Base-by-base conservation (phyloP, 202 grass and related monocot genomes). In the Elaeis oleifera region DNA sequence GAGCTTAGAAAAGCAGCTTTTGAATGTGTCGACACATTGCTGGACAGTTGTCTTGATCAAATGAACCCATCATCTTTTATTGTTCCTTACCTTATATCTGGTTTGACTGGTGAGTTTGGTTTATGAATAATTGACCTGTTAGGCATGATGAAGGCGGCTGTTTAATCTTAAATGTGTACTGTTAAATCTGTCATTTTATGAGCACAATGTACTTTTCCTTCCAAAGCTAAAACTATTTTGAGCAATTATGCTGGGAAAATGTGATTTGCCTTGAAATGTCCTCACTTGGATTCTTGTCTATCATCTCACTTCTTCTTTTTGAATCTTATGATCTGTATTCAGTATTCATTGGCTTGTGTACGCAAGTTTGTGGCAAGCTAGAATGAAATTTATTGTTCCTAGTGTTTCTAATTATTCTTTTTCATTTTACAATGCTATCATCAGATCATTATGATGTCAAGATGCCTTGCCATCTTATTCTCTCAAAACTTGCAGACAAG, bases 381-480 rank as follows among this genome's bases (percentile, higher is more conserved):
- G 36, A 44, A 44, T 44, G 36, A 11, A 13, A 44, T 44, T 44
- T 13, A 44, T 44, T 44, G 36, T 44, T 44, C 36, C 36, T 44
- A 9, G 36, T 2, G 6, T 44, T 44, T 44, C 36, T 44, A 13
- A 44, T 44, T 44, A 44, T 44, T 44, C 36, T 44, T 44, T 36
- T 44, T 44, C 8, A 44, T 44, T 44, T 44, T 67, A 21, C 36
- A 64, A 62, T 67, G 36, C 3, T 22, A 3, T 21, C 29, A 76
- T 54, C 75, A 99, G 94, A 99, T 69, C 94, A 99, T 80, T 99
- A 99, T 76, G 94, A 99, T 74, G 94, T 99, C 54, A 94, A 99
- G 56, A 99, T 99, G 94, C 88, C 94, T 13, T 99, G 94, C 70
- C 88, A 99, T 73, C 73, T 99, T 58, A 99, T 99, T 81, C 88